phyloP scores from a whole-genome alignment of 768 basidiomycete species.

The Leccinum barrowsii region DNA sequence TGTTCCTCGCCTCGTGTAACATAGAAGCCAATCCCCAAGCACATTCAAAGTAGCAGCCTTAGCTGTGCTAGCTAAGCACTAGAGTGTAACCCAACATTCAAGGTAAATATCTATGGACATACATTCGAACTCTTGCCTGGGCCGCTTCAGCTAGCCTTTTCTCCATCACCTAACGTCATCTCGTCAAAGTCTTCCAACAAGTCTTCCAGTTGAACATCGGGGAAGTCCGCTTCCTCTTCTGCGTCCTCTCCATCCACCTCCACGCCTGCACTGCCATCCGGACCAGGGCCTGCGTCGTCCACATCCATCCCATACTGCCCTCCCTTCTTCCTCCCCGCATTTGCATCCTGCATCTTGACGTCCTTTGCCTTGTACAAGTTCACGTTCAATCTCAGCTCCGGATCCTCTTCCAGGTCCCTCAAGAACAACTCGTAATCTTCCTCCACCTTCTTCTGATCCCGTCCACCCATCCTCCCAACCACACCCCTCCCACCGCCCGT shows the following conservation, averaged over 20 bases:
- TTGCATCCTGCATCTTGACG: constrained; percentile 48
- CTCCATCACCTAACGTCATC: constrained; percentile 64
- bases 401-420: constrained; percentile 91
- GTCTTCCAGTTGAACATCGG: constrained; percentile 80
- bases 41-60: neutral
- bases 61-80: neutral
- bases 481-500: constrained; percentile 75
- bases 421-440: constrained; percentile 97
- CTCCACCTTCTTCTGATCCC: constrained; percentile 90
- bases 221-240: constrained; percentile 83
- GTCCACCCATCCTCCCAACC: constrained; percentile 86
- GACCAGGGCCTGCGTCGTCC: constrained; percentile 42
- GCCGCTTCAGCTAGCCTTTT: constrained; percentile 7
- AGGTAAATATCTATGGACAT: neutral
- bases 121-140: neutral
- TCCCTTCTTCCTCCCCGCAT: constrained; percentile 18
- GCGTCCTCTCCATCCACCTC: constrained; percentile 38
- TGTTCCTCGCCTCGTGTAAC: neutral
- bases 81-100: neutral
- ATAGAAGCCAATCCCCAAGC: too few species aligned
- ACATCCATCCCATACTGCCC: constrained; percentile 58
- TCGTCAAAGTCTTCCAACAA: constrained; percentile 90
- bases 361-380: constrained; percentile 79
- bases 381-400: constrained; percentile 80
- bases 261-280: constrained; percentile 15